Evolutionary conservation across 805 yeast species (phyloP).

Genomic region (Scheffersomyces amazonensis): DNA sequence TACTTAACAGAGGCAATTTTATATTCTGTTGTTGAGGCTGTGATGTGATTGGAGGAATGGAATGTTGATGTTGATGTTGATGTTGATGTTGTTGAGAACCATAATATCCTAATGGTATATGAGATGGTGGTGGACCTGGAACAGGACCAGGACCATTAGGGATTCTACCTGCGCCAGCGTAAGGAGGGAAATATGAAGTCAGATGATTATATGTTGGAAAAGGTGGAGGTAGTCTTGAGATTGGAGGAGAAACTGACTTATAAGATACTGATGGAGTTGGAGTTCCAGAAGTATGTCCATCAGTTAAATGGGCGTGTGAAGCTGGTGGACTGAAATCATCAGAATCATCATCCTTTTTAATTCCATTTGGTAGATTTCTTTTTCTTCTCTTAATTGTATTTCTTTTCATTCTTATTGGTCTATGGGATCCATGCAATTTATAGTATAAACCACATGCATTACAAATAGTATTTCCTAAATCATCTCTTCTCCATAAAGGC

Average conservation of each 20-base stretch:
- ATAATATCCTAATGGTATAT: slow-evolving; percentile 4
- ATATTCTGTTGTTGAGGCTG: neutral
- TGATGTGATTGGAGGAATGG: too few species aligned
- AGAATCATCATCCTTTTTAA: neutral
- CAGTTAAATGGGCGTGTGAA: neutral
- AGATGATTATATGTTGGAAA: slow-evolving; percentile 3
- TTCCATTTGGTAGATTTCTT: slow-evolving; percentile 26
- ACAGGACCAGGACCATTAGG: slow-evolving; percentile 44
- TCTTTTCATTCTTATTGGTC: slow-evolving; percentile 75
- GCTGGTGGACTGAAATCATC: neutral
- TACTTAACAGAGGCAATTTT: neutral
- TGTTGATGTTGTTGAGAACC: slow-evolving; percentile 5
- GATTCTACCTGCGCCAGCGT: slow-evolving; percentile 29
- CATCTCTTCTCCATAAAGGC: slow-evolving; percentile 85
- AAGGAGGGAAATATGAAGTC: slow-evolving; percentile 24
- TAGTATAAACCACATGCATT: slow-evolving; percentile 85
- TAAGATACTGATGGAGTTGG: slow-evolving; percentile 1
- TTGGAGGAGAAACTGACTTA: neutral
- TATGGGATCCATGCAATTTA: slow-evolving; percentile 68
- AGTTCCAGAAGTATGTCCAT: neutral
- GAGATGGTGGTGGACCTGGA: slow-evolving; percentile 39
- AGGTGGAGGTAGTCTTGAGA: slow-evolving; percentile 1
- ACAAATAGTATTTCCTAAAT: slow-evolving; percentile 77
- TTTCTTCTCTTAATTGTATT: slow-evolving; percentile 73
- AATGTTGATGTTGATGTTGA: slow-evolving; percentile 1